These are phyloP conservation scores for Triticum urartu DNA, from an alignment of 176 grass and related monocot species.

Conservation along the genomic window DNA sequence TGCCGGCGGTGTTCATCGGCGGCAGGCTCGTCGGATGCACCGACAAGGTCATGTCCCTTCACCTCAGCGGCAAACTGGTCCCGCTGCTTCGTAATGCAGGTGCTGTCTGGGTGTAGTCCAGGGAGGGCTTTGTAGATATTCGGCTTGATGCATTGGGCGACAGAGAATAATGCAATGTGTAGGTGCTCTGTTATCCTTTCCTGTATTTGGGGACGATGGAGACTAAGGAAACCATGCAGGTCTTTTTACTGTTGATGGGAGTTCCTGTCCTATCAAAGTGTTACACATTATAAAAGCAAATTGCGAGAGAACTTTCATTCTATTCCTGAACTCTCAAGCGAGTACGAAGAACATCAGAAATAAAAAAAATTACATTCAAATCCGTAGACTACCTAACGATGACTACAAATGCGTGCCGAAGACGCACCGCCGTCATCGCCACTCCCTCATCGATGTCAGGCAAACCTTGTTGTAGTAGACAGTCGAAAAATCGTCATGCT, in stretches of 20 bases:
- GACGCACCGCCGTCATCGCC: too few species aligned
- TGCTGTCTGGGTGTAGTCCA: background rate
- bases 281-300: too few species aligned
- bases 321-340: too few species aligned
- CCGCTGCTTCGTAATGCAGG: conserved; percentile 13
- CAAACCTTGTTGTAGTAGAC: too few species aligned
- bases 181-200: background rate
- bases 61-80: conserved; percentile 39
- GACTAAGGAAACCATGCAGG: background rate
- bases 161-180: background rate
- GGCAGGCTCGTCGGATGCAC: conserved; percentile 40
- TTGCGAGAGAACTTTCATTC: too few species aligned
- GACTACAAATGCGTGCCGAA: too few species aligned
- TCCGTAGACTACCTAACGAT: too few species aligned
- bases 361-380: too few species aligned
- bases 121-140: background rate
- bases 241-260: background rate
- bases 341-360: too few species aligned
- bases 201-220: background rate
- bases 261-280: too few species aligned
- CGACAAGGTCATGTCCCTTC: conserved; percentile 50
- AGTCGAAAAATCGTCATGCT: too few species aligned
- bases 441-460: too few species aligned
- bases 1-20: conserved; percentile 45
- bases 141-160: background rate